A percentile compares a stretch with the other conserved stretches of the same genome.
phyloP scores from a whole-genome alignment of 805 yeast species.

The Barnettozyma salicaria region DNA sequence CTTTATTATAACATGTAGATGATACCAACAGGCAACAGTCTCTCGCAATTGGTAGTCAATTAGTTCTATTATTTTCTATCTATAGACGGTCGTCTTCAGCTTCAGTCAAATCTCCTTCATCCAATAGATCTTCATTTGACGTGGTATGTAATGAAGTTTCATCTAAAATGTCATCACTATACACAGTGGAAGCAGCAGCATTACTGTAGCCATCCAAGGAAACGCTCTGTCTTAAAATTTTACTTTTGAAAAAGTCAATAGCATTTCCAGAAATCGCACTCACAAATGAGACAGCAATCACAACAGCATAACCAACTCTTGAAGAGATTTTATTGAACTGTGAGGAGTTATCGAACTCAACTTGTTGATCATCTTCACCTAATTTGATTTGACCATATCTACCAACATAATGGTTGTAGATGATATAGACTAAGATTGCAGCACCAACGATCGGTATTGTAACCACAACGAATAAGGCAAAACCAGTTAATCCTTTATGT shows the following conservation, averaged over 20 bases:
- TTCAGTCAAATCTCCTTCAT: conserved; percentile 28
- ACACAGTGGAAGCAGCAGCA: conserved; percentile 10
- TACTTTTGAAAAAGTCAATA: conserved; percentile 4
- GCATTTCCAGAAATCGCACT: conserved; percentile 15
- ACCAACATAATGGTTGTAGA: conserved; percentile 75
- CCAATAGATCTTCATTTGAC: conserved; percentile 24
- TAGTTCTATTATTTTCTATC: background rate
- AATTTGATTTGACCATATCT: conserved; percentile 82
- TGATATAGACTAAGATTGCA: conserved; percentile 55
- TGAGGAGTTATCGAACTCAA: conserved; percentile 60
- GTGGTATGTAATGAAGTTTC: conserved; percentile 17
- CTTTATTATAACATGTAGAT: conserved; percentile 5
- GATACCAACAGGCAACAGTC: too few relatives aligned
- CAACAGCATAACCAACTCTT: conserved; percentile 29
- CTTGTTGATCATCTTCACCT: conserved; percentile 70
- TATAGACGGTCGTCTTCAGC: conserved; percentile 24
- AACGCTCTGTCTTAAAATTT: conserved; percentile 7
- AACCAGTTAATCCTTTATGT: conserved; percentile 50
- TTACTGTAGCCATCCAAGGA: conserved; percentile 16
- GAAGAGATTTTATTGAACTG: conserved; percentile 43
- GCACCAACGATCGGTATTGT: conserved; percentile 49
- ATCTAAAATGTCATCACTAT: conserved; percentile 10
- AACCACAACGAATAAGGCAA: conserved; percentile 46
- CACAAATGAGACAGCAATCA: conserved; percentile 22
- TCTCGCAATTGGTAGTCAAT: too few relatives aligned